Percentiles rank a stretch among this genome's conserved stretches.
Conservation (phyloP, 163 green algal species). For the Prototheca wickerhamii region DNA sequence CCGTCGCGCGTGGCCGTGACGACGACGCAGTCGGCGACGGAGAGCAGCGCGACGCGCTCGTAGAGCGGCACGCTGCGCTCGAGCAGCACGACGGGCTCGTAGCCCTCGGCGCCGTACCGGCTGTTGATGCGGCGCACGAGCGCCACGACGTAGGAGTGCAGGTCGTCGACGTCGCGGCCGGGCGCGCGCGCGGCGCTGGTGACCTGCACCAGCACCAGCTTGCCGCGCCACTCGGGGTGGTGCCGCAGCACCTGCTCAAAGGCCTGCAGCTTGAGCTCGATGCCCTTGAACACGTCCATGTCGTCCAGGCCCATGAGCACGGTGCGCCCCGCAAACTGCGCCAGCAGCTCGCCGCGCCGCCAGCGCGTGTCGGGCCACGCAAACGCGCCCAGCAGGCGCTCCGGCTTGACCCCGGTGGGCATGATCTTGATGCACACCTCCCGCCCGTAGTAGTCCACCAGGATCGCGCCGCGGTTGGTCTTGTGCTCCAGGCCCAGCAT, state of each 20-base stretch:
- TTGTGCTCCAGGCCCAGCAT: constrained; percentile 96
- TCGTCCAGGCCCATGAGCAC: constrained; percentile 91
- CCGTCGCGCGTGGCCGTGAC: constrained; percentile 90
- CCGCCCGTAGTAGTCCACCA: constrained; percentile 93
- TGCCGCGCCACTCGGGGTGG: constrained; percentile 76
- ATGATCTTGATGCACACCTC: constrained; percentile 96
- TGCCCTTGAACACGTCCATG: constrained; percentile 98
- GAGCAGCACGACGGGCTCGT: constrained; percentile 79
- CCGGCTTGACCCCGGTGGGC: constrained; percentile 84
- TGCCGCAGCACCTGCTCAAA: constrained; percentile 78
- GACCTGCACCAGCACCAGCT: constrained; percentile 87
- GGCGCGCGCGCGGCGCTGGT: constrained; percentile 38
- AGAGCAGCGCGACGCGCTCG: constrained; percentile 88
- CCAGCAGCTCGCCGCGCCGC: constrained; percentile 78
- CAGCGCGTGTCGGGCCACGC: constrained; percentile 80
- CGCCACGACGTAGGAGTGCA: constrained; percentile 47
- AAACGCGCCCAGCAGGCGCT: constrained; percentile 70
- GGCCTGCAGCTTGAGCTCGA: constrained; percentile 92
- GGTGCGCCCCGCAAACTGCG: constrained; percentile 68
- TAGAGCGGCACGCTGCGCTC: constrained; percentile 83
- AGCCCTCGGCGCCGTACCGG: constrained; percentile 35
- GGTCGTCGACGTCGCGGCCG: constrained; percentile 72
- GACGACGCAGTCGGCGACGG: constrained; percentile 70
- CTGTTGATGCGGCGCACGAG: constrained; percentile 51
- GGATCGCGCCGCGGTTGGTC: constrained; percentile 82